Conservation (phyloP, 1,139 yeast species). For the Eremothecium gossypii region DNA sequence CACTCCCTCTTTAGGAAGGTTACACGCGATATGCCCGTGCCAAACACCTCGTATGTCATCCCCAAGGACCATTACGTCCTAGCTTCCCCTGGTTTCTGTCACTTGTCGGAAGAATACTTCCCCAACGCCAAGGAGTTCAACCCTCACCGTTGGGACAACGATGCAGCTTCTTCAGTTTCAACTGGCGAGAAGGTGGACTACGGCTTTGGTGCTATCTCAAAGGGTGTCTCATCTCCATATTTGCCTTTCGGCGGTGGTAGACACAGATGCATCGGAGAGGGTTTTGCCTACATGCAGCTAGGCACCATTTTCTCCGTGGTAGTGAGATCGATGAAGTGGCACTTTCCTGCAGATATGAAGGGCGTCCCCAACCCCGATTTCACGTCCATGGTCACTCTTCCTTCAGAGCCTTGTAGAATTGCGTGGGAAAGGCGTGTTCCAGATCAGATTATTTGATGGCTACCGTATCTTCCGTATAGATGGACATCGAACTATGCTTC, state of each 20-base stretch:
- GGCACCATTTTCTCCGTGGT: constrained; percentile 75
- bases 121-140: constrained; percentile 61
- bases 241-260: constrained; percentile 99
- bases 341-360: constrained; percentile 42
- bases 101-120: constrained; percentile 67
- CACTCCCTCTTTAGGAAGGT: constrained; percentile 95
- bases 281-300: constrained; percentile 90
- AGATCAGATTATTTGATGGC: no score
- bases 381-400: constrained; percentile 90
- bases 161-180: constrained; percentile 33
- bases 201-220: constrained; percentile 91
- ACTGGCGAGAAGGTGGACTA: constrained; percentile 62
- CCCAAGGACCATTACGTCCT: constrained; percentile 86
- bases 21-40: constrained; percentile 65
- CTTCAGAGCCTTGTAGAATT: constrained; percentile 68
- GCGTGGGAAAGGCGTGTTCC: constrained; percentile 56
- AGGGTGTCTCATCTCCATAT: constrained; percentile 93
- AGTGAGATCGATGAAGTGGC: constrained; percentile 74
- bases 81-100: constrained; percentile 90
- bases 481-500: no score
- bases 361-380: constrained; percentile 73
- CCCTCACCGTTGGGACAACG: constrained; percentile 83
- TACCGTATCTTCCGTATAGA: no score
- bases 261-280: constrained; percentile 99
- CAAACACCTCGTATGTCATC: constrained; percentile 69